Conservation (phyloP, 305 asterid species). For the Rubia tinctorum region DNA sequence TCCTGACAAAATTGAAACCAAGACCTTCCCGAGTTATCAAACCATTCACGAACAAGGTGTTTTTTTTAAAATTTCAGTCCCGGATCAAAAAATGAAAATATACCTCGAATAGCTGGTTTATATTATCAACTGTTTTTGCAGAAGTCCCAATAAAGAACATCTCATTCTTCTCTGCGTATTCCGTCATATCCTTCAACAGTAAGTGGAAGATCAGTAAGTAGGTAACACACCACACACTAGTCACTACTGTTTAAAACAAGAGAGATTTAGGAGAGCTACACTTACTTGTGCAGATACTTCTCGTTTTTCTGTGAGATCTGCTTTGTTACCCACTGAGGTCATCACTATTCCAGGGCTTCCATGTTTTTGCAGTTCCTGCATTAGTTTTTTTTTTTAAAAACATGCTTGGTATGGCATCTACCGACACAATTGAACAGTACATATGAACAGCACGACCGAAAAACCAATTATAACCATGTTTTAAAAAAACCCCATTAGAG, state of each 20-base stretch:
- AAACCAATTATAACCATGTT: no score
- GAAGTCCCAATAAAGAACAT: conserved; percentile 98
- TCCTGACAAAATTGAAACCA: conserved; percentile 46
- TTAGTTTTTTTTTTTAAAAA: neutral
- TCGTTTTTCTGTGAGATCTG: conserved; percentile 87
- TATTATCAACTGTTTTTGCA: conserved; percentile 99
- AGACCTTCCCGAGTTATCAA: neutral
- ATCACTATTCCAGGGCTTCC: conserved; percentile 94
- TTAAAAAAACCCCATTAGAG: no score
- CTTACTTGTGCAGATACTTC: conserved; percentile 84
- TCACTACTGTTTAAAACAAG: neutral
- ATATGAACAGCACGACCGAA: no score
- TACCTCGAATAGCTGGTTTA: conserved; percentile 99
- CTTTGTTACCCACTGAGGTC: conserved; percentile 99
- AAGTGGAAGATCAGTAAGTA: conserved; percentile 1
- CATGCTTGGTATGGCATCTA: neutral
- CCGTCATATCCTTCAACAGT: conserved; percentile 65
- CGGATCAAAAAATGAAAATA: conserved; percentile 5
- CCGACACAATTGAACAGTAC: no score
- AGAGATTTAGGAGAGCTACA: conserved; percentile 5
- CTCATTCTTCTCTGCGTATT: conserved; percentile 88
- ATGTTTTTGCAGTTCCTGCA: conserved; percentile 89
- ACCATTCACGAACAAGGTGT: neutral
- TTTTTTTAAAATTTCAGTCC: neutral
- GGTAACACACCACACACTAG: neutral